Conservation (phyloP, 805 yeast genomes). For the Candida nonsorbophila region DNA sequence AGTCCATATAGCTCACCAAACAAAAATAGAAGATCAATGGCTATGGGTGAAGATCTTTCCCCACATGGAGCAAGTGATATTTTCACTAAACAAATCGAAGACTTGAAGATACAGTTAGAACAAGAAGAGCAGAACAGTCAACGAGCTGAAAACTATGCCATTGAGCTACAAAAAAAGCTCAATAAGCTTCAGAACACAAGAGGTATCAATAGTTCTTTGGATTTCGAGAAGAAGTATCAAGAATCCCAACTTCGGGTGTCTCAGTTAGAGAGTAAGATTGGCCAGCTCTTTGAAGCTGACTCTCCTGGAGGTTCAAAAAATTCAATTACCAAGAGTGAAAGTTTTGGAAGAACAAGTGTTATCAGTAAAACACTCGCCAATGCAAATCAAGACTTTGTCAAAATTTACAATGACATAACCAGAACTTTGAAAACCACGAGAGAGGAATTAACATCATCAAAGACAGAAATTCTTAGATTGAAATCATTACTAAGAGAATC, state of each 20-base stretch:
- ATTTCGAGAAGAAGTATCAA: slow-evolving; percentile 29
- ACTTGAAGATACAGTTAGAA: slow-evolving; percentile 43
- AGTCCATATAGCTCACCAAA: slow-evolving; percentile 18
- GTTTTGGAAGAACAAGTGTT: slow-evolving; percentile 21
- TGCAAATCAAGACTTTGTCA: slow-evolving; percentile 41
- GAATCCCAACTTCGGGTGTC: slow-evolving; percentile 28
- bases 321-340: slow-evolving; percentile 26
- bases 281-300: slow-evolving; percentile 14
- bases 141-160: slow-evolving; percentile 47
- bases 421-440: slow-evolving; percentile 39
- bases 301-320: slow-evolving; percentile 7
- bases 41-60: slow-evolving; percentile 25
- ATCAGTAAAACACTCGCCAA: slow-evolving; percentile 17
- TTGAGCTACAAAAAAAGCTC: slow-evolving; percentile 38
- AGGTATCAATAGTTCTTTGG: slow-evolving; percentile 27
- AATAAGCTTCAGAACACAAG: slow-evolving; percentile 37
- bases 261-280: slow-evolving; percentile 27
- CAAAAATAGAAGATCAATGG: slow-evolving; percentile 28
- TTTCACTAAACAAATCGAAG: slow-evolving; percentile 41
- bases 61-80: slow-evolving; percentile 10
- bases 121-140: slow-evolving; percentile 46
- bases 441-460: slow-evolving; percentile 36
- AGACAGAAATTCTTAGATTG: slow-evolving; percentile 36
- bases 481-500: slow-evolving; percentile 37
- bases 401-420: slow-evolving; percentile 46